Evolutionary conservation across 2,329 filamentous ascomycete species (phyloP).

Genomic region (Sphaerulina musiva): DNA sequence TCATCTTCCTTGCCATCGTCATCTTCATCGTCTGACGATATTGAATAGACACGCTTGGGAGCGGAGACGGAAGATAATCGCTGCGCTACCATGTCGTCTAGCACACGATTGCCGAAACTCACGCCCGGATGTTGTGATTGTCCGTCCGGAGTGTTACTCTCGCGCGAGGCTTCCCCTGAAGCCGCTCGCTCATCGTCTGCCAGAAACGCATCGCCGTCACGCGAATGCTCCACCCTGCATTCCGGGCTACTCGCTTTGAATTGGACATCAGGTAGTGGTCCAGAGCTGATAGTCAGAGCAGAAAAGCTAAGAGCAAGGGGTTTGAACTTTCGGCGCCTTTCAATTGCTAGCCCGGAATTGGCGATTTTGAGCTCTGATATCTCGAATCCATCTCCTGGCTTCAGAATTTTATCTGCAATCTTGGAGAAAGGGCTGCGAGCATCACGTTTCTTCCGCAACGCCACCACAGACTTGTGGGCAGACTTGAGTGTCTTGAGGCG

Average conservation of each 20-base stretch:
- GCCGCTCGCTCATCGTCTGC: background rate
- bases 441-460: conserved; percentile 13
- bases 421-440: conserved; percentile 9
- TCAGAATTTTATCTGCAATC: background rate
- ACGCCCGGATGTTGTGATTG: conserved; percentile 7
- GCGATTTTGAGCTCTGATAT: conserved; percentile 15
- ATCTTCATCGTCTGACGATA: conserved; percentile 19
- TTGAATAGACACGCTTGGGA: conserved; percentile 20
- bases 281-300: conserved; percentile 18
- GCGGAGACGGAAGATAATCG: conserved; percentile 27
- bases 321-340: background rate
- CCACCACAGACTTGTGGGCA: conserved; percentile 19
- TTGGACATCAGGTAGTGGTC: conserved; percentile 26
- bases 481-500: conserved; percentile 19
- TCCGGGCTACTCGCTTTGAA: conserved; percentile 17
- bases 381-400: conserved; percentile 23
- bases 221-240: background rate
- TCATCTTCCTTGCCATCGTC: conserved; percentile 12
- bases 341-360: background rate
- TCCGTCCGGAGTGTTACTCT: too few relatives aligned
- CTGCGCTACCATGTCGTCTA: conserved; percentile 18
- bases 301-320: conserved; percentile 11
- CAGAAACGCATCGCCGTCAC: background rate
- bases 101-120: conserved; percentile 19
- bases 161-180: background rate